Evolutionary conservation across 208 protist species (phyloP), one percentile per base, ranked within the genome.

Genomic region (Wallacemonas sp.): DNA sequence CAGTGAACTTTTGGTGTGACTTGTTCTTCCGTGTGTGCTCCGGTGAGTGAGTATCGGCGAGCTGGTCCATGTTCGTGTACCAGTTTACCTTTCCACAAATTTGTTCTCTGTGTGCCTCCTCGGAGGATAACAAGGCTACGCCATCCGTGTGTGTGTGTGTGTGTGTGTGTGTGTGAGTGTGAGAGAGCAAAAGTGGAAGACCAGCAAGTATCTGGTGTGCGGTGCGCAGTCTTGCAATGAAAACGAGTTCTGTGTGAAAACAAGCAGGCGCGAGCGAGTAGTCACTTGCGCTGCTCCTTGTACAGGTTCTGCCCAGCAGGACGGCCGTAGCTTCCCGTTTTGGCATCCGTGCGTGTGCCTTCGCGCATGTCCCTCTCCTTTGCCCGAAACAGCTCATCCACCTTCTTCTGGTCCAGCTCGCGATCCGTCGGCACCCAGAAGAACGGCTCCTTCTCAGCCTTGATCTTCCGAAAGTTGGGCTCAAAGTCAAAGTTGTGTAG

Each of bases 371-470:
- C 87, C 3, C 78, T 78, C 69, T 94, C 91, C 76, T 85, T 92
- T 9, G 85, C 77, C 26, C 74, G 75, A 32, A 96, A 79, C 73
- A 92, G 75, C 55, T 91, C 91, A 58, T 94, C 91, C 48, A 93
- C 91, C 63, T 83, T 92, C 58, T 89, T 82, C 71, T 96, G 91
- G 29, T 91, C 64, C 19, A 96, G 59, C 74, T 96, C 87, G 36
- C 79, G 60, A 37, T 91, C 91, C 0, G 85, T 91, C 34, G 91
- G 91, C 26, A 96, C 85, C 91, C 91, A 96, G 69, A 93, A 96
- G 76, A 93, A 96, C 6, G 91, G 87, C 64, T 93, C 85, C 60
- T 93, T 92, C 76, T 92, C 86, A n/a, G 88, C 91, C 79, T 93
- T 93, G 44, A 88, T 63, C 65, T 91, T 88, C 15, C 87, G 74